A percentile compares a stretch with the other conserved stretches of the same genome.
phyloP scores from a whole-genome alignment of 2,329 filamentous ascomycete species.

The Fusarium brachygibbosum region DNA sequence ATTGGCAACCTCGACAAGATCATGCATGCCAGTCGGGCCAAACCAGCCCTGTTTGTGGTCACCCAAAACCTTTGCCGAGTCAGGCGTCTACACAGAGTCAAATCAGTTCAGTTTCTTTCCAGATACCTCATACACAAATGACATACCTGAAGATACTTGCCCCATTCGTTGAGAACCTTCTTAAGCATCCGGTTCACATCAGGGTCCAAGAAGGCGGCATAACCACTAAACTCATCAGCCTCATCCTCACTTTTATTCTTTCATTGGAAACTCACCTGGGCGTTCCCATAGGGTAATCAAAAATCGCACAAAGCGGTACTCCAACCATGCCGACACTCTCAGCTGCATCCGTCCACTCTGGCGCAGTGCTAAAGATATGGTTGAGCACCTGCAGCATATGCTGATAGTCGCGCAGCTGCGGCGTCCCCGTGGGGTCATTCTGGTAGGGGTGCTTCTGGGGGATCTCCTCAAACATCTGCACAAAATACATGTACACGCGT shows the following conservation, averaged over 20 bases:
- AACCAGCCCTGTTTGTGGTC: constrained; percentile 66
- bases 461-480: constrained; percentile 77
- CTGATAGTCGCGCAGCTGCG: constrained; percentile 73
- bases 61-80: constrained; percentile 66
- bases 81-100: constrained; percentile 56
- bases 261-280: constrained; percentile 55
- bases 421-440: constrained; percentile 71
- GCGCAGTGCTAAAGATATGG: constrained; percentile 65
- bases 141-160: constrained; percentile 63
- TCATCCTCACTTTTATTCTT: too few relatives aligned
- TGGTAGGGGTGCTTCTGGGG: constrained; percentile 71
- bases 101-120: not conserved
- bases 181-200: constrained; percentile 68
- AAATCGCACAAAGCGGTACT: constrained; percentile 66
- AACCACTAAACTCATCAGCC: constrained; percentile 52
- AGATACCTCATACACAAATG: rapidly evolving
- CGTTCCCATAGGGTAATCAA: constrained; percentile 70
- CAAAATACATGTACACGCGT: constrained; percentile 75
- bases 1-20: constrained; percentile 67
- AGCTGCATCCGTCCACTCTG: constrained; percentile 67
- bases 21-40: constrained; percentile 60
- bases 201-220: constrained; percentile 67
- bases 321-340: constrained; percentile 66
- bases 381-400: constrained; percentile 78
- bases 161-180: constrained; percentile 70